Evolutionary conservation across 306 rosid species (phyloP), one percentile per base, ranked within the genome.

Genomic region (Hylodesmum podocarpum): DNA sequence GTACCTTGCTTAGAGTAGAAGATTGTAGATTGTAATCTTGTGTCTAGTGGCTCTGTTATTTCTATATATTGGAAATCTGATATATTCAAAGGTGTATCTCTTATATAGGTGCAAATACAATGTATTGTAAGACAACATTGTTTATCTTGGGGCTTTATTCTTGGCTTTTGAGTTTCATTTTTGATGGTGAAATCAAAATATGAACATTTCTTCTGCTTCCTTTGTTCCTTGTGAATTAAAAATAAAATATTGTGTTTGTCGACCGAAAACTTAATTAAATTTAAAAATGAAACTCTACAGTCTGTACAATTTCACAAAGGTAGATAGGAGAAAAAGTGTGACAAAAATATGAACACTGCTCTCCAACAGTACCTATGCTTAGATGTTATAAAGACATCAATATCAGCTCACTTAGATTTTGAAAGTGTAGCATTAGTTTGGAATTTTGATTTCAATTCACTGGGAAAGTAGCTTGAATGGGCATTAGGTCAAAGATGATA

Each of bases 351-450:
- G 33, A 64, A 24, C 1, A 31, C 58, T 18, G 21, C 73, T 59
- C 16, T 31, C 63, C 6, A 47, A 59, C 15, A 9, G 27, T 62
- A 28, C 51, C 3, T 25, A 3, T 31, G 13, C 36, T 39, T 55
- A 77, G 55, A 43, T 47, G 8, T 59, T 16, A 33, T 59, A 46
- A 59, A 70, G 71, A 78, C 44, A 46, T 28, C 55, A 75, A 76
- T 36, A 24, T 65, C 6, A 50, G 28, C 64, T 76, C 29, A 47
- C 36, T 44, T 1, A 51, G 29, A 41, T 31, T 41, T 28, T 29
- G 21, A 41, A 54, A 54, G 14, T 6, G 47, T 36, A 36, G 16
- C 29, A 25, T 51, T 11, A n/a, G 29, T 40, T 77, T 53, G 13
- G 67, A n/a, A 21, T 40, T 77, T 53, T 8, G 67, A 54, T 77